Conservation (phyloP, 1,284 basidiomycete species). For the Marasmius tenuissimus region DNA sequence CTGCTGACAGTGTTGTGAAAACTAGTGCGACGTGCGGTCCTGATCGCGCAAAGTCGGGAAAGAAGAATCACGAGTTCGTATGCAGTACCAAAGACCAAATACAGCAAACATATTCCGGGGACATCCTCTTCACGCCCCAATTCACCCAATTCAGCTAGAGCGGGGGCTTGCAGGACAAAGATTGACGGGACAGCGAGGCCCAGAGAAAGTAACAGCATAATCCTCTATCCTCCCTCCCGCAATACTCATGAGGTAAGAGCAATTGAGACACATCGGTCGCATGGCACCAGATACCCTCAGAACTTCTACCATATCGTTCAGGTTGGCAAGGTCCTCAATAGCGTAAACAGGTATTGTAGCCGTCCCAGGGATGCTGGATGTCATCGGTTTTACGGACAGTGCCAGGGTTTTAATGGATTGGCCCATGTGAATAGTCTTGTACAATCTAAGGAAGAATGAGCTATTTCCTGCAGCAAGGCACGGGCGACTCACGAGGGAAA, state of each 20-base stretch:
- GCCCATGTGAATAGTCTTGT: conserved; percentile 10
- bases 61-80: too few species aligned
- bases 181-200: background rate
- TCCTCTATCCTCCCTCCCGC: conserved; percentile 12
- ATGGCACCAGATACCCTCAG: conserved; percentile 15
- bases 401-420: conserved; percentile 15
- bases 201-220: conserved; percentile 11
- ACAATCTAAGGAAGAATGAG: conserved; percentile 9
- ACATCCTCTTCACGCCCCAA: background rate
- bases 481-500: conserved; percentile 16
- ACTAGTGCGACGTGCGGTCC: too few species aligned
- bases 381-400: conserved; percentile 19
- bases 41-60: too few species aligned
- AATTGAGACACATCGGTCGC: conserved; percentile 19
- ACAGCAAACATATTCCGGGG: too few species aligned
- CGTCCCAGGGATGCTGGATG: conserved; percentile 13
- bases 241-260: conserved; percentile 10
- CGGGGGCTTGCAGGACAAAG: background rate
- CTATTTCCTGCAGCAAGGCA: background rate
- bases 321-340: conserved; percentile 8
- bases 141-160: background rate
- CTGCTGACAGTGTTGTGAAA: too few species aligned
- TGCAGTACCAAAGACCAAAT: too few species aligned
- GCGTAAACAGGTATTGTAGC: conserved; percentile 13
- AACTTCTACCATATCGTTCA: conserved; percentile 15